A percentile compares a stretch with the other conserved stretches of the same genome.
These are phyloP conservation scores for Solanum phureja DNA, from an alignment of 257 asterid species.

Conservation along the genomic window DNA sequence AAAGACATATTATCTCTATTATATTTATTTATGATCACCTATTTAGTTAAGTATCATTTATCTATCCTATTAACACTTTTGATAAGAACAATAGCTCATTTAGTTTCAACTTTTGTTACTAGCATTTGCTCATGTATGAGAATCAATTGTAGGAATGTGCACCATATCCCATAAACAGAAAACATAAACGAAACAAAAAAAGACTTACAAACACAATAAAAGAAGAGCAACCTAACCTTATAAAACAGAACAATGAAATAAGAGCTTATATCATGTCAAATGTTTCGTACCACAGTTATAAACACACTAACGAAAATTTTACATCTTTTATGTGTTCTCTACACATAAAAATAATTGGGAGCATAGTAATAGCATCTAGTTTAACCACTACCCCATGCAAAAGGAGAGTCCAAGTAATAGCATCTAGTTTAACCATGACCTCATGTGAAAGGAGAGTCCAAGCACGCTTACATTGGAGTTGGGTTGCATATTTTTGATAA, in stretches of 20 bases:
- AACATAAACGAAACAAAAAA: not conserved
- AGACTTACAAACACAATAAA: not conserved
- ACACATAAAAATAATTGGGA: not conserved
- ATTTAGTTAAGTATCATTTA: not conserved
- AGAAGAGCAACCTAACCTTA: not conserved
- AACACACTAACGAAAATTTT: not conserved
- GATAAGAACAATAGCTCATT: not conserved
- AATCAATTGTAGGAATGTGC: not conserved
- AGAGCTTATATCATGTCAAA: not conserved
- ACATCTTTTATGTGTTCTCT: not conserved
- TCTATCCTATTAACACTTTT: not conserved
- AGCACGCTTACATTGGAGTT: conserved; percentile 54
- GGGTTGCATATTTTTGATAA: conserved; percentile 61
- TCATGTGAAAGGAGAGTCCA: not conserved
- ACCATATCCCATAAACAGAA: not conserved
- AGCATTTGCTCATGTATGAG: not conserved
- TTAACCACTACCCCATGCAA: not conserved
- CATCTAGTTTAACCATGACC: not conserved
- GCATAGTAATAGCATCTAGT: not conserved
- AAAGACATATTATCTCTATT: not conserved
- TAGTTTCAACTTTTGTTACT: not conserved
- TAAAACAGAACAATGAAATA: not conserved
- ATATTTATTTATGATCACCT: not conserved
- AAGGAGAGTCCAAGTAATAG: not conserved
- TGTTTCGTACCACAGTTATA: not conserved